Base-by-base conservation (phyloP, 495 filamentous ascomycete species). In the Podospora tetraspora region DNA sequence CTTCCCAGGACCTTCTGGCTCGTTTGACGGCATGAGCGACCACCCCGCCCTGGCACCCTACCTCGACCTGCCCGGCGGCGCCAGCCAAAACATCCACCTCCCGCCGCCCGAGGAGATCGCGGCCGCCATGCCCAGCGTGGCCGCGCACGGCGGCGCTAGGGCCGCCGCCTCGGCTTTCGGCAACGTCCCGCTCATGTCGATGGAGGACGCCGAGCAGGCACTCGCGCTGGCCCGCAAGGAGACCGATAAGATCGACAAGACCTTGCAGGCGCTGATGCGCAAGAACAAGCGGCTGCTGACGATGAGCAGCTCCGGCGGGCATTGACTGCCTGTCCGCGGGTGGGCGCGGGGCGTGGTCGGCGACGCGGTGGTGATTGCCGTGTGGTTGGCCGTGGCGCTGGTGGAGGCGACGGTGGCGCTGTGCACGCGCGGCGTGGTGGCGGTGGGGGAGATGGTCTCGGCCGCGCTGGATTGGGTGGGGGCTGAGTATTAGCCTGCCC, bases 231-330 rank as follows among this genome's bases (percentile, higher is more conserved):
- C 85, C n/a, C 83, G 83, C 69, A 91, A 88, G 80, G 89, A 92
- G 72, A 83, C 87, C 37, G 91, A 93, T 64, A 83, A 75, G 66
- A 73, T 91, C 10, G 91, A 92, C 77, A 92, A 91, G 82, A 87
- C 81, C 70, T 73, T 91, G 23, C 83, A 82, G 68, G 79, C 82
- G 63, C 65, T 90, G 43, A 79, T 89, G 66, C 87, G 87, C 71
- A 87, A 84, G 82, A 91, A 91, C 71, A 78, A 84, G 66, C 76
- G 79, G 66, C 61, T 87, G 43, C 66, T 84, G 59, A 66, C 68
- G 27, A 69, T 60, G 43, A 60, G 43, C 25, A 37, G 7, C 23
- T 9, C 27, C 3, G 74, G 74, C 27, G 71, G 69, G 27, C 76
- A 78, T 78, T 78, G 76, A 78, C 76, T 78, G 73, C 71, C 74